Evolutionary conservation across 805 yeast species (phyloP).

Genomic region (Saccharomycopsis capsularis): DNA sequence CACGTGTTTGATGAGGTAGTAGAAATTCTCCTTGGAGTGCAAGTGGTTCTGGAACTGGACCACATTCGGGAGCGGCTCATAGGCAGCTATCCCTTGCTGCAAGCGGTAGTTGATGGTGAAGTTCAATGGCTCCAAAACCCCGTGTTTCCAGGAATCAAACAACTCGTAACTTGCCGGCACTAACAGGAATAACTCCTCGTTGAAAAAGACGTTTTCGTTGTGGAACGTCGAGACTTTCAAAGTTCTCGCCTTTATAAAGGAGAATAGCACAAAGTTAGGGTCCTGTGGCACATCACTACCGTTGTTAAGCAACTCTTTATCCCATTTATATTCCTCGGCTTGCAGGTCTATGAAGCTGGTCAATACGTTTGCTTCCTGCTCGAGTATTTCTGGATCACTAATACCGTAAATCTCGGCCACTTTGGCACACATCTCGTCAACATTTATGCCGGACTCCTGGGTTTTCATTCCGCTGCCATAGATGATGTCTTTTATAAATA

Average conservation of each 20-base stretch:
- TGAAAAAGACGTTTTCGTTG: constrained; percentile 16
- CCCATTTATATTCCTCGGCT: constrained; percentile 9
- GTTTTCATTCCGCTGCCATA: background rate
- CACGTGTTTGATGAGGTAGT: constrained; percentile 6
- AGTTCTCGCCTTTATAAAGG: constrained; percentile 18
- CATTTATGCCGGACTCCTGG: background rate
- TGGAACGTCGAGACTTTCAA: constrained; percentile 17
- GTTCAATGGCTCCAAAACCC: constrained; percentile 12
- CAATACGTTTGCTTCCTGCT: constrained; percentile 1
- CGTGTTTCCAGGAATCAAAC: constrained; percentile 10
- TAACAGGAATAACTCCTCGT: constrained; percentile 6
- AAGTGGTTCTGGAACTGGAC: constrained; percentile 11
- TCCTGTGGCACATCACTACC: background rate
- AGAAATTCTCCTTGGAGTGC: constrained; percentile 1
- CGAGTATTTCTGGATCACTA: constrained; percentile 1
- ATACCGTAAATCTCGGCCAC: constrained; percentile 6
- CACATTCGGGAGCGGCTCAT: constrained; percentile 8
- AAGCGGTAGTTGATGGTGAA: constrained; percentile 9
- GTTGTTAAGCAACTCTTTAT: background rate
- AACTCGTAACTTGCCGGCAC: background rate
- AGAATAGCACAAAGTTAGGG: constrained; percentile 2
- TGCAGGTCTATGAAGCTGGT: background rate
- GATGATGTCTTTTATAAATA: constrained; percentile 11
- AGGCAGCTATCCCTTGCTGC: background rate
- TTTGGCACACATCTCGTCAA: background rate